Evolutionary conservation across 305 asterid genomes (phyloP).

Genomic region (Vinca major): DNA sequence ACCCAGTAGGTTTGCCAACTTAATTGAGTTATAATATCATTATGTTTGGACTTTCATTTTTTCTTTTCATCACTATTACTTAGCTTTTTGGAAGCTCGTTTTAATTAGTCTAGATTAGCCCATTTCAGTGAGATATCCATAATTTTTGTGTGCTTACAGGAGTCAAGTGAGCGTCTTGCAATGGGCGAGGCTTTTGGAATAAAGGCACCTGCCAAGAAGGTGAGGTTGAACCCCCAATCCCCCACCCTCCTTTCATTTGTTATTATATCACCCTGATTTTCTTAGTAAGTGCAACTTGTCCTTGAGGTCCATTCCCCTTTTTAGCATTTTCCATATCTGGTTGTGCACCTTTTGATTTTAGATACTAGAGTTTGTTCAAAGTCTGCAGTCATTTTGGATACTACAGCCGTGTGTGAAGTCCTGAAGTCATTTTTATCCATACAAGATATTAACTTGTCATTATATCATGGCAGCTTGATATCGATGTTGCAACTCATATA

Average conservation of each 20-base stretch:
- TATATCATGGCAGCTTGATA: constrained; percentile 46
- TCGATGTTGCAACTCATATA: constrained; percentile 73
- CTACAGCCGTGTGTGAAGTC: no score
- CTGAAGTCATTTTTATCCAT: no score
- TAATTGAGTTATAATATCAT: constrained; percentile 2
- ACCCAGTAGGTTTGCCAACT: constrained; percentile 60
- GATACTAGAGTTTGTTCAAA: neutral
- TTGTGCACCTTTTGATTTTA: neutral
- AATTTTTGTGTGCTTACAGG: constrained; percentile 35
- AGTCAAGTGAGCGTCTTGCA: constrained; percentile 86
- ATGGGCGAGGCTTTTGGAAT: constrained; percentile 95
- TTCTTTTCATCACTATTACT: neutral
- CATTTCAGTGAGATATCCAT: constrained; percentile 1
- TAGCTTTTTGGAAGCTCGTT: neutral
- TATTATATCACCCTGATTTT: neutral
- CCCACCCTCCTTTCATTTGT: constrained; percentile 1
- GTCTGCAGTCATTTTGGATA: no score
- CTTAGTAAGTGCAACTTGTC: neutral
- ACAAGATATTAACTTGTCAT: neutral
- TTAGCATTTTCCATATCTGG: neutral
- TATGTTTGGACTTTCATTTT: neutral
- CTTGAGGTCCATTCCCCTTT: neutral
- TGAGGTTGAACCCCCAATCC: constrained; percentile 17
- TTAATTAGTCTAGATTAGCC: constrained; percentile 4
- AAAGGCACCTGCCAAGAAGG: constrained; percentile 74